Conservation (phyloP, 2,329 filamentous ascomycete genomes). For the Aspergillus nomiae region DNA sequence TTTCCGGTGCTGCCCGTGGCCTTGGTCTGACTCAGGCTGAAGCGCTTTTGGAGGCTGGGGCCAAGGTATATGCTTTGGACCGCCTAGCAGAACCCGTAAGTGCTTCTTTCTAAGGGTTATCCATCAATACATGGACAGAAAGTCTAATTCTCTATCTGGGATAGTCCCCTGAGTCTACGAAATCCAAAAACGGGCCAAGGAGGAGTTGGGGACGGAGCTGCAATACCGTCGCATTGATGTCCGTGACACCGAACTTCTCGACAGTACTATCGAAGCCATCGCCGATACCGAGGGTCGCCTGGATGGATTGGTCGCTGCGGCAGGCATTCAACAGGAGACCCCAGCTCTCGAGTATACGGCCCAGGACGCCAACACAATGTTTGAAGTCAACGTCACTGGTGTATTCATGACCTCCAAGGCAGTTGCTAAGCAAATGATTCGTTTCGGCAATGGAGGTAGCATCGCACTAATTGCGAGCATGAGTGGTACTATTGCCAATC, state of each 20-base stretch:
- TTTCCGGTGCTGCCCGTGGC: conserved; percentile 72
- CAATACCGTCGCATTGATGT: conserved; percentile 81
- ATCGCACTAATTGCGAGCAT: conserved; percentile 66
- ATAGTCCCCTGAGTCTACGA: conserved; percentile 59
- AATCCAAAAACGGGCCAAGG: conserved; percentile 64
- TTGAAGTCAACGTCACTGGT: conserved; percentile 63
- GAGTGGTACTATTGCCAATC: conserved; percentile 62
- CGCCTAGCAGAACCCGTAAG: conserved; percentile 43
- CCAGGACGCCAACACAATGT: conserved; percentile 64
- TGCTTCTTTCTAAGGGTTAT: not conserved
- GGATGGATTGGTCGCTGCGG: conserved; percentile 76
- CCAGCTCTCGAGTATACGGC: conserved; percentile 75
- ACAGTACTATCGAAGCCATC: conserved; percentile 68
- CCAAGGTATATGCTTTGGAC: conserved; percentile 55
- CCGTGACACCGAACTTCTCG: conserved; percentile 67
- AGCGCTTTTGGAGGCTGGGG: conserved; percentile 73
- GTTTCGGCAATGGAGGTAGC: conserved; percentile 60
- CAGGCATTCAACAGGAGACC: conserved; percentile 77
- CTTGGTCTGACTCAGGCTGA: conserved; percentile 75
- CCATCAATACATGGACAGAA: not conserved
- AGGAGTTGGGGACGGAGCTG: conserved; percentile 67
- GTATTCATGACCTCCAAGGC: conserved; percentile 66
- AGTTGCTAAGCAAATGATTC: conserved; percentile 66
- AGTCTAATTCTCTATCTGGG: not conserved
- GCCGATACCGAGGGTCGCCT: conserved; percentile 70